These are phyloP conservation scores for Periconia macrospinosa DNA, from an alignment of 2,329 filamentous ascomycete species.

Conservation along the genomic window DNA sequence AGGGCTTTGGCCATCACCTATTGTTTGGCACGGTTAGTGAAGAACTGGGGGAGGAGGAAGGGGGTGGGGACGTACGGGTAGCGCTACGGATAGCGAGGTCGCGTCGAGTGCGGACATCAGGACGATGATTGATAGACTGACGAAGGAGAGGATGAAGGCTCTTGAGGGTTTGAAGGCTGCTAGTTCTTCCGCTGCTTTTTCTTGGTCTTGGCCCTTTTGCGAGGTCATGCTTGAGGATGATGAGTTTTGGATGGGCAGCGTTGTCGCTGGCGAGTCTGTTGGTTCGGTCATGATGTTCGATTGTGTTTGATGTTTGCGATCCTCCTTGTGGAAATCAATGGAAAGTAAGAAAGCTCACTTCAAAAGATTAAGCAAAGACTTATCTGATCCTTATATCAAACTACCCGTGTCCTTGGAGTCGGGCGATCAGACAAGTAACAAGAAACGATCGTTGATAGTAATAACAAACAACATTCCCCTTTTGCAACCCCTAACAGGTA, in stretches of 20 bases:
- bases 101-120: slow-evolving; percentile 68
- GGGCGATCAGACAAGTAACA: too few relatives aligned
- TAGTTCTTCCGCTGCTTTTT: slow-evolving; percentile 10
- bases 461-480: too few relatives aligned
- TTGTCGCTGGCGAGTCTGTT: slow-evolving; percentile 4
- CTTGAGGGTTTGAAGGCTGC: slow-evolving; percentile 33
- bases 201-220: not conserved
- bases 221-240: slow-evolving; percentile 10
- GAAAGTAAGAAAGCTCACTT: too few relatives aligned
- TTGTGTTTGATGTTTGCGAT: not conserved
- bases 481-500: too few relatives aligned
- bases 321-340: too few relatives aligned
- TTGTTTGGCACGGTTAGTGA: slow-evolving; percentile 10
- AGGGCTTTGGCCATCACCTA: slow-evolving; percentile 43
- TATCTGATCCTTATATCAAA: too few relatives aligned
- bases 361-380: too few relatives aligned
- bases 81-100: slow-evolving; percentile 65
- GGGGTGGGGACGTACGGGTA: slow-evolving; percentile 39
- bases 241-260: not conserved
- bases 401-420: too few relatives aligned
- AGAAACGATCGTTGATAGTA: too few relatives aligned
- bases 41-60: not conserved
- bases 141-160: slow-evolving; percentile 49
- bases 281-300: not conserved
- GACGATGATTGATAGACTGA: slow-evolving; percentile 57